phyloP scores from a whole-genome alignment of 202 grass and related monocot species.

The Zizania palustris region DNA sequence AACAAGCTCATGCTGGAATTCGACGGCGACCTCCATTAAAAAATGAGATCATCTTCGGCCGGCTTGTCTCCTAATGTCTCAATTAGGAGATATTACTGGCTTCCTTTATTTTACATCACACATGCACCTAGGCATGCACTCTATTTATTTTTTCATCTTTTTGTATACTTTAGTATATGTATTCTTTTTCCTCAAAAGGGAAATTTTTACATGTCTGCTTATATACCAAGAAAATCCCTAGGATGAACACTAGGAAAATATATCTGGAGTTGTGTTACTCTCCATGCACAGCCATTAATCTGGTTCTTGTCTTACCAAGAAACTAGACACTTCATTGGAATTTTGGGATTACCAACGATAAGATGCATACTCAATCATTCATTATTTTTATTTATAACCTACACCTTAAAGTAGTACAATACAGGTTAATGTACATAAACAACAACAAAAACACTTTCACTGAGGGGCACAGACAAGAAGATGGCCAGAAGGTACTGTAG shows the following conservation, averaged over 20 bases:
- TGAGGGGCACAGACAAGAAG: background rate
- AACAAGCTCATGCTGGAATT: slow-evolving; percentile 83
- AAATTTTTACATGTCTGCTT: slow-evolving; percentile 38
- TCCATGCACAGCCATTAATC: slow-evolving; percentile 11
- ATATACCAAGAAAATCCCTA: slow-evolving; percentile 29
- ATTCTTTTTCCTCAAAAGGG: too few species aligned
- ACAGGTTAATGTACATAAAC: slow-evolving; percentile 27
- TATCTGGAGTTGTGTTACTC: background rate
- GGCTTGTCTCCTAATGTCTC: too few species aligned
- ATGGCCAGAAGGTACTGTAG: background rate
- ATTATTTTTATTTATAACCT: background rate
- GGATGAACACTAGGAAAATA: slow-evolving; percentile 21
- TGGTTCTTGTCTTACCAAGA: too few species aligned
- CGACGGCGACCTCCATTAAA: slow-evolving; percentile 53
- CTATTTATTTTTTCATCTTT: slow-evolving; percentile 16
- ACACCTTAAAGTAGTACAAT: slow-evolving; percentile 11
- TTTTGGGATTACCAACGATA: too few species aligned
- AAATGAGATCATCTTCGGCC: too few species aligned
- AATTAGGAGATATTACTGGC: slow-evolving; percentile 29
- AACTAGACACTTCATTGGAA: too few species aligned
- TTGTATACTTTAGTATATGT: slow-evolving; percentile 28
- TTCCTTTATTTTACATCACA: slow-evolving; percentile 12
- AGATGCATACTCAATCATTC: background rate
- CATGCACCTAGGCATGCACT: slow-evolving; percentile 39
- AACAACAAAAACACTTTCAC: background rate